These are phyloP conservation scores for Cochlearia excelsa DNA, from an alignment of 345 rosid genomes.

Conservation along the genomic window DNA sequence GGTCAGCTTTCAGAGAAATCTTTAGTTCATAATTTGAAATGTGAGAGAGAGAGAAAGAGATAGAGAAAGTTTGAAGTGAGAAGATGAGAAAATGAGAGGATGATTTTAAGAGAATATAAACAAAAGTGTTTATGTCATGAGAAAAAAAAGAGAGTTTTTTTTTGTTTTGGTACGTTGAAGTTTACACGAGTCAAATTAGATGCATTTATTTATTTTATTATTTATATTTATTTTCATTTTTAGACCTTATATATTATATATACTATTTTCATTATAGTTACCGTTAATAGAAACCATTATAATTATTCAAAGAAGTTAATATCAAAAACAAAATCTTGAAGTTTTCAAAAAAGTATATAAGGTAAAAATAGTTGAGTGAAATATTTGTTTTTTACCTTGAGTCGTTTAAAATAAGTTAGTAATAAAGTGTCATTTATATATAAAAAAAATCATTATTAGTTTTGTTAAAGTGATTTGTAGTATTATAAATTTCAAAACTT, in stretches of 20 bases:
- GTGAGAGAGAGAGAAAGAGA: slow-evolving; percentile 20
- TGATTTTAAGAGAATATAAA: slow-evolving; percentile 36
- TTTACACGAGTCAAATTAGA: slow-evolving; percentile 26
- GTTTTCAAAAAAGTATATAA: too few species aligned
- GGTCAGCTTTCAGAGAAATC: slow-evolving; percentile 12
- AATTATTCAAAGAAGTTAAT: too few species aligned
- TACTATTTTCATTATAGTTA: not conserved
- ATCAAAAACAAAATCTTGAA: too few species aligned
- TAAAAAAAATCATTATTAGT: too few species aligned
- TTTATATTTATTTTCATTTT: not conserved
- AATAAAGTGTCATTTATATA: too few species aligned
- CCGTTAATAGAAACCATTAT: too few species aligned
- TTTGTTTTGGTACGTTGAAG: slow-evolving; percentile 30
- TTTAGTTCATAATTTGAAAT: slow-evolving; percentile 30
- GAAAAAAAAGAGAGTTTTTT: not conserved
- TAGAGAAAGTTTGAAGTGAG: slow-evolving; percentile 33
- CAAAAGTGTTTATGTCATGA: slow-evolving; percentile 12
- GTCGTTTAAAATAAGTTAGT: too few species aligned
- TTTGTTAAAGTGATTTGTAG: too few species aligned
- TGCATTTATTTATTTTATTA: not conserved
- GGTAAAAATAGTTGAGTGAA: too few species aligned
- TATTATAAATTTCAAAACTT: too few species aligned
- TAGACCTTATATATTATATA: not conserved
- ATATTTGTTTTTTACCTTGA: too few species aligned
- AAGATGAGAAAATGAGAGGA: slow-evolving; percentile 41